Base-by-base conservation (phyloP, 192 early-diverging fungal species). In the Haplosporangium gracile region DNA sequence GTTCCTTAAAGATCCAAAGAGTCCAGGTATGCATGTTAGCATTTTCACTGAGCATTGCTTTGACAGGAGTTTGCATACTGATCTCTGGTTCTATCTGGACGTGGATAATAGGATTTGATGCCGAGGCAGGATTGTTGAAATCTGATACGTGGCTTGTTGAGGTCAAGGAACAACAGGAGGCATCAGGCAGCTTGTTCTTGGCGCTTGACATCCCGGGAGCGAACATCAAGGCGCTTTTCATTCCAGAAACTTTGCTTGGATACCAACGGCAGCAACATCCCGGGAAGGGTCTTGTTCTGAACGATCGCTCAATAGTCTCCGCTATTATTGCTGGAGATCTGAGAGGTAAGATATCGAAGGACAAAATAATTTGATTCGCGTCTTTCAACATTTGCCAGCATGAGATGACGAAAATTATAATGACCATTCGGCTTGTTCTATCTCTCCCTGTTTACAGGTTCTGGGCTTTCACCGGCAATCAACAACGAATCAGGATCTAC, bases 141-240 rank as follows among this genome's bases (percentile, higher is more conserved):
- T 86, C 84, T 32, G 79, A 86, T 16, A 70, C 79, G 22, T 86
- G 84, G 84, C 75, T 86, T 16, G 45, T 86, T 5, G 84, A 86
- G 38, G 26, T 86, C 26, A 85, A 85, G 40, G 29, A 72, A 22
- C 82, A 78, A 2, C 65, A 38, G 18, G 70, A 42, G 42, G 39
- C 57, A 43, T 26, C 73, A n/a, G 74, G 78, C 0, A 86, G 84
- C 43, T 26, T 86, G n/a, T 86, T 80, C 65, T 49, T 86, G 26
- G 84, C 79, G 1, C 34, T 86, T 63, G 84, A 86, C 74, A 68
- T 86, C 3, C 79, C 76, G 2, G 68, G 65, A 4, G 79, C 75
- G 2, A 60, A 69, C 29, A 72, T 70, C 20, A 86, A 81, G 63
- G 78, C 84, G 1, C 26, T 86, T 34, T 68, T 75, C 29, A 70